Evolutionary conservation across 805 yeast genomes (phyloP).

Genomic region (Huiozyma naganishii): DNA sequence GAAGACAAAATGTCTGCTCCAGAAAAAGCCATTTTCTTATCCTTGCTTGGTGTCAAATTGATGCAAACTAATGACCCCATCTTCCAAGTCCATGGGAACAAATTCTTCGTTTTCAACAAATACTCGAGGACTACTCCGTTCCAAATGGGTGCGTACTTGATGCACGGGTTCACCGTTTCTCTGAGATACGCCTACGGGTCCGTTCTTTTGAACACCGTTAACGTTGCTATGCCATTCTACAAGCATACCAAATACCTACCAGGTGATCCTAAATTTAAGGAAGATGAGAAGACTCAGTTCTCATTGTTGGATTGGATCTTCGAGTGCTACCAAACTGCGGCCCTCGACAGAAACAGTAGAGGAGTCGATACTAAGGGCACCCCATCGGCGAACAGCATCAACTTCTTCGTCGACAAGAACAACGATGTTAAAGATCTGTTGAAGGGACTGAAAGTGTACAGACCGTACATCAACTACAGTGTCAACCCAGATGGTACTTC

Average conservation of each 20-base stretch:
- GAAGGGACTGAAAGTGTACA: slow-evolving; percentile 14
- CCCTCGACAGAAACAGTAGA: slow-evolving; percentile 1
- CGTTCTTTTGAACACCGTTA: slow-evolving; percentile 12
- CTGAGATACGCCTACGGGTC: slow-evolving; percentile 14
- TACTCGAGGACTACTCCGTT: slow-evolving; percentile 8
- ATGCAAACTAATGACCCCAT: slow-evolving; percentile 8
- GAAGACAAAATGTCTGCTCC: slow-evolving; percentile 14
- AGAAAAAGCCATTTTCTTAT: slow-evolving; percentile 10
- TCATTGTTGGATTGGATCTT: slow-evolving; percentile 15
- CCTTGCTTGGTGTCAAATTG: slow-evolving; percentile 14
- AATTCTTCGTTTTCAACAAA: slow-evolving; percentile 12
- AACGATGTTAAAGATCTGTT: slow-evolving; percentile 8
- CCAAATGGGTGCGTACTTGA: slow-evolving; percentile 14
- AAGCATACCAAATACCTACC: slow-evolving; percentile 17
- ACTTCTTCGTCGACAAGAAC: slow-evolving; percentile 11
- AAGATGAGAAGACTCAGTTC: slow-evolving; percentile 8
- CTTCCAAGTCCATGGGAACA: slow-evolving; percentile 16
- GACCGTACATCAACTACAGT: slow-evolving; percentile 16
- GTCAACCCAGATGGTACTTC: slow-evolving; percentile 14
- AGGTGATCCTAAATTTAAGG: slow-evolving; percentile 12
- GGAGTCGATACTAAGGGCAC: background rate
- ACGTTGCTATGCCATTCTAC: slow-evolving; percentile 12
- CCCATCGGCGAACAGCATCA: slow-evolving; percentile 11
- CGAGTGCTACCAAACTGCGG: slow-evolving; percentile 11
- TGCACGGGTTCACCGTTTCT: slow-evolving; percentile 14